Evolutionary conservation across 345 rosid species (phyloP), one percentile per base, ranked within the genome.

Genomic region (Firmiana major): DNA sequence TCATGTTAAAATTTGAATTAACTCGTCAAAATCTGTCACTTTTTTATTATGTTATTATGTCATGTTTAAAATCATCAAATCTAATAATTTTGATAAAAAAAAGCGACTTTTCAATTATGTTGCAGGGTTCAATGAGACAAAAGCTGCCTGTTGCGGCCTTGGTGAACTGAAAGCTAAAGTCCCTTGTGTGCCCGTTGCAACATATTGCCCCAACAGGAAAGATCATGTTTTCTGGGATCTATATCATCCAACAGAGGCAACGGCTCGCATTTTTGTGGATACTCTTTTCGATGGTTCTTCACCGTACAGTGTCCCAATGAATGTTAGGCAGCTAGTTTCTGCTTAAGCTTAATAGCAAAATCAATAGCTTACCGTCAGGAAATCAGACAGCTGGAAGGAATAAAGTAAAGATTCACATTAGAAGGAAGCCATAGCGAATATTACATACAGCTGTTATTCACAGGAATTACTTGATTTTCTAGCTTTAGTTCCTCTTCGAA

Each of bases 171-270:
- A 79, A 34, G 93, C 97, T 0, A 60, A 71, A 0, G 5, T 73
- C 4, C 88, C 91, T 12, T 94, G 97, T 75, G 9, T 86, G 46
- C 97, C 94, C 0, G 21, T 86, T 2, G 66, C 97, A 0, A 79
- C 63, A 6, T 82, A 77, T 60, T 93, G 98, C 75, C n/a, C 88
- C 42, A 86, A 94, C 83, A 79, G 98, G 78, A 87, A 15, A 31
- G 84, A 89, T 71, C 90, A 90, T 84, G n/a, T 90, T 0, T 94
- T 90, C 36, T 91, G 98, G 98, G 98, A 94, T 86, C 57, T 80
- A 1, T 84, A 48, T 26, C 97, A 93, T 83, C 95, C 97, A 15
- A 90, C 91, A 1, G 90, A 93, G 79, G 91, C 90, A 2, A 83
- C 87, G 19, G 85, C 87, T 75, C 58, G 73, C 0, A 76, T 85